Conservation (phyloP, 2,329 filamentous ascomycete genomes). For the Dactylellina drechsleri region DNA sequence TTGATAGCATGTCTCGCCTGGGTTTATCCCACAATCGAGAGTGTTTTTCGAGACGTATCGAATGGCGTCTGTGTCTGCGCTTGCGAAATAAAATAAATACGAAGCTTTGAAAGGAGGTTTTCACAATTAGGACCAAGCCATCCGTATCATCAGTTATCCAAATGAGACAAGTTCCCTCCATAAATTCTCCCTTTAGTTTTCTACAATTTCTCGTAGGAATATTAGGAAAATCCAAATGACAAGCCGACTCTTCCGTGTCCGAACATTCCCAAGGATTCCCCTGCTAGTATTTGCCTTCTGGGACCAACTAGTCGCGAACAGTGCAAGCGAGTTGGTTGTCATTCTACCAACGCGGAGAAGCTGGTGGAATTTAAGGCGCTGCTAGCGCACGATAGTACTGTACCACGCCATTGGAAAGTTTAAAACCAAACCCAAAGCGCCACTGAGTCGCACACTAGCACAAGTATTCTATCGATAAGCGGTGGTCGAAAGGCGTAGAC, state of each 20-base stretch:
- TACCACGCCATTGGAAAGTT: too few species aligned
- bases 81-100: background rate
- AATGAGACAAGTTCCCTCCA: background rate
- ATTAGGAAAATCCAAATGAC: background rate
- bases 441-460: too few species aligned
- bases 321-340: background rate
- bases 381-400: too few species aligned
- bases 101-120: constrained; percentile 4
- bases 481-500: background rate
- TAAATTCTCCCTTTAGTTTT: background rate
- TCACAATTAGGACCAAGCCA: constrained; percentile 4
- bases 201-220: background rate
- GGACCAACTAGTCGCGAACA: constrained; percentile 29
- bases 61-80: too few species aligned
- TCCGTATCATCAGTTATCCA: background rate
- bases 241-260: constrained; percentile 39
- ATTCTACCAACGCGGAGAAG: too few species aligned
- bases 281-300: constrained; percentile 4
- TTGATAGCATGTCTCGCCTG: too few species aligned
- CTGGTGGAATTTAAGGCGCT: too few species aligned
- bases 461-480: too few species aligned
- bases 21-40: too few species aligned
- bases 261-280: constrained; percentile 14
- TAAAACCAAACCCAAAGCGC: too few species aligned
- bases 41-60: too few species aligned